Evolutionary conservation across 805 yeast species (phyloP).

Genomic region (Soucietia sequanensis): DNA sequence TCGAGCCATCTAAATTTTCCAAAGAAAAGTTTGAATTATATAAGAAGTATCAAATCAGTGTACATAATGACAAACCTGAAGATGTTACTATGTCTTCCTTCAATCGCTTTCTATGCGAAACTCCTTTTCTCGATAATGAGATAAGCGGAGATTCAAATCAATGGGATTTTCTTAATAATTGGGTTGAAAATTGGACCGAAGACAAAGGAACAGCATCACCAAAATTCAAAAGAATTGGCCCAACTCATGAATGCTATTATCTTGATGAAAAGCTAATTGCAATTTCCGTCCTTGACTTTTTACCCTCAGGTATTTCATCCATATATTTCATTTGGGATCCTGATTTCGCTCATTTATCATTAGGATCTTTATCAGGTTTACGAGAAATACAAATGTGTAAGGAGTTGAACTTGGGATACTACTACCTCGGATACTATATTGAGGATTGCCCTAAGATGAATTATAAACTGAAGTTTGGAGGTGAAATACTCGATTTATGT

Average conservation of each 20-base stretch:
- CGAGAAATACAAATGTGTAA: conserved; percentile 61
- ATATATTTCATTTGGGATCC: conserved; percentile 91
- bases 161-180: conserved; percentile 43
- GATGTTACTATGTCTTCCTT: conserved; percentile 52
- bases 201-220: conserved; percentile 1
- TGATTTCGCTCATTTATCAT: conserved; percentile 60
- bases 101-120: conserved; percentile 62
- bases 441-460: conserved; percentile 80
- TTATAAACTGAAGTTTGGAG: conserved; percentile 78
- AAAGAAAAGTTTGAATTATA: conserved; percentile 62
- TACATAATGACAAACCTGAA: conserved; percentile 61
- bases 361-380: conserved; percentile 78
- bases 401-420: conserved; percentile 48
- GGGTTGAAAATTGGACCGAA: conserved; percentile 30
- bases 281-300: conserved; percentile 70
- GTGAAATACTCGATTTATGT: conserved; percentile 61
- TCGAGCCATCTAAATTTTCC: conserved; percentile 53
- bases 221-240: conserved; percentile 43
- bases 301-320: conserved; percentile 76
- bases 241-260: conserved; percentile 79
- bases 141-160: conserved; percentile 19
- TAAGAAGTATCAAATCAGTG: conserved; percentile 63
- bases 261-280: conserved; percentile 63
- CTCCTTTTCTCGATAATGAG: conserved; percentile 50
- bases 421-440: conserved; percentile 79